Evolutionary conservation across 2,329 filamentous ascomycete genomes (phyloP).

Genomic region (Zymoseptoria brevis): DNA sequence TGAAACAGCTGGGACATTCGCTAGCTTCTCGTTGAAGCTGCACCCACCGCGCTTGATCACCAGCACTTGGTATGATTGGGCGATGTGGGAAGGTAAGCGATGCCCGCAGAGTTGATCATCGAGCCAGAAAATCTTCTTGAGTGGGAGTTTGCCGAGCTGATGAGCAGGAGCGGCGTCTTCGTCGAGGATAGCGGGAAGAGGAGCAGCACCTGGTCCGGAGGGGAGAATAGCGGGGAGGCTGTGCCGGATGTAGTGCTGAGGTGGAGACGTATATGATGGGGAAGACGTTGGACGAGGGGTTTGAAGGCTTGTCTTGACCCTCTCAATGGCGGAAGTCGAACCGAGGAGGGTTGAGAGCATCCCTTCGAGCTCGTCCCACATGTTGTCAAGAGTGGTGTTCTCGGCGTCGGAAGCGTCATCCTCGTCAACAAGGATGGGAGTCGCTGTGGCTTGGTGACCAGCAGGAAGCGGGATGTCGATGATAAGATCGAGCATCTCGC

Average conservation of each 20-base stretch:
- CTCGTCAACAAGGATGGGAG: constrained; percentile 1
- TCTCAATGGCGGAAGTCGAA: neutral
- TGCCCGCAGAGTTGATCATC: constrained; percentile 58
- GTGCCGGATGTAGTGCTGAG: constrained; percentile 27
- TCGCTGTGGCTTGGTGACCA: neutral
- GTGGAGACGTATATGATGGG: constrained; percentile 9
- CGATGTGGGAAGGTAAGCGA: constrained; percentile 45
- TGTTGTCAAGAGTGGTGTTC: constrained; percentile 35
- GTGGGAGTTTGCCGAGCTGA: constrained; percentile 36
- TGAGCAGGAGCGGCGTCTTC: constrained; percentile 32
- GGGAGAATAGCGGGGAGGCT: constrained; percentile 46
- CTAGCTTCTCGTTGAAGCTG: constrained; percentile 73
- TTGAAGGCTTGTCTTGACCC: neutral
- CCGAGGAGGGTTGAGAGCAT: constrained; percentile 10
- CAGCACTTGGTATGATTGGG: constrained; percentile 62
- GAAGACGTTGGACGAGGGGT: neutral
- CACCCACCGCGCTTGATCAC: constrained; percentile 77
- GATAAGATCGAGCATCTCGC: constrained; percentile 64
- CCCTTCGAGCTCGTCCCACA: constrained; percentile 43
- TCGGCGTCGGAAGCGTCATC: constrained; percentile 8
- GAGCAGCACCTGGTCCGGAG: constrained; percentile 57
- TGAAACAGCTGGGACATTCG: constrained; percentile 72
- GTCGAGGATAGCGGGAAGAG: constrained; percentile 46
- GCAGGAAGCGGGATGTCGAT: constrained; percentile 41
- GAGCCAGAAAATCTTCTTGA: constrained; percentile 53